Percentiles rank a stretch among this genome's conserved stretches.
phyloP scores from a whole-genome alignment of 1,284 basidiomycete species.

The Ustilago crameri region DNA sequence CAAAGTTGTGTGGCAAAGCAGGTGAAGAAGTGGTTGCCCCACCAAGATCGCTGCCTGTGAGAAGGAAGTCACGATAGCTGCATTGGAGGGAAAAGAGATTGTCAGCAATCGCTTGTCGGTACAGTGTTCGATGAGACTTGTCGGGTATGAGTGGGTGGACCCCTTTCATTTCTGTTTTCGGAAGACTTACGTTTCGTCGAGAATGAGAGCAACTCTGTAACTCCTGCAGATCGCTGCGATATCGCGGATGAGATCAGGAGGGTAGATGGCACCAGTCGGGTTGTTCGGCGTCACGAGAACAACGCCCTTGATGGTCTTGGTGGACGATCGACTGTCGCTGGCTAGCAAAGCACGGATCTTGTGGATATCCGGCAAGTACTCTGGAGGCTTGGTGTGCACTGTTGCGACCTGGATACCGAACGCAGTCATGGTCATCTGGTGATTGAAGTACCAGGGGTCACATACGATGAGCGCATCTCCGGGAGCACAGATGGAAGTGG shows the following conservation, averaged over 20 bases:
- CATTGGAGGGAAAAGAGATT: background rate
- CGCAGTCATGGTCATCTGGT: constrained; percentile 74
- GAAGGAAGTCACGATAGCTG: constrained; percentile 81
- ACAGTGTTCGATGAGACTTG: too few species aligned
- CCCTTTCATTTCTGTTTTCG: too few species aligned
- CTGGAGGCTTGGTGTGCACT: constrained; percentile 73
- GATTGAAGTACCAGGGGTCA: constrained; percentile 73
- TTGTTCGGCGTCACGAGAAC: constrained; percentile 72
- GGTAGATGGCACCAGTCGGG: constrained; percentile 80
- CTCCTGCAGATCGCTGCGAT: constrained; percentile 76
- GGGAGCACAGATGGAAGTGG: constrained; percentile 76
- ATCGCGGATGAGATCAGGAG: constrained; percentile 74
- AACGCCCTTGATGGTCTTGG: constrained; percentile 75
- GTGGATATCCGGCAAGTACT: constrained; percentile 75
- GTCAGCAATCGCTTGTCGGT: background rate
- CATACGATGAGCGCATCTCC: constrained; percentile 83
- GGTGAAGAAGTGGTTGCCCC: background rate
- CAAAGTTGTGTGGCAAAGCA: constrained; percentile 21
- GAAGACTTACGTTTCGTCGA: constrained; percentile 28
- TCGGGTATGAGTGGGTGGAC: too few species aligned
- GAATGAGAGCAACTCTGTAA: constrained; percentile 77
- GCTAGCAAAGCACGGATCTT: constrained; percentile 73
- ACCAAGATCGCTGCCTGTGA: constrained; percentile 59
- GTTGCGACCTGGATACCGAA: constrained; percentile 72
- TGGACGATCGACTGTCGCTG: constrained; percentile 68